phyloP scores from a whole-genome alignment of 208 protist genomes.

The Trypanosomatidae sp. region DNA sequence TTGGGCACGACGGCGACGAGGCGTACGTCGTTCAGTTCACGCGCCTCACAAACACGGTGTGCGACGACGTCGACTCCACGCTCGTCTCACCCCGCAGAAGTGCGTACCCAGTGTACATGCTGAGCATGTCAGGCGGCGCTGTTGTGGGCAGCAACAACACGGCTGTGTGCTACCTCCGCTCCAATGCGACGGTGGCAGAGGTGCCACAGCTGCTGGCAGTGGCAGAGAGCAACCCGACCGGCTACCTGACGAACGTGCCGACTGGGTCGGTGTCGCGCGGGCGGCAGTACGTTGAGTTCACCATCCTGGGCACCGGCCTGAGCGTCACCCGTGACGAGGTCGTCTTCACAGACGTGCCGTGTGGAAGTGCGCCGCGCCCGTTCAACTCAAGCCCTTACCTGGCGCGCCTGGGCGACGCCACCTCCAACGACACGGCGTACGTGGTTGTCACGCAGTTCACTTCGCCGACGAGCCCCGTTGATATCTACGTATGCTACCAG shows the following conservation, averaged over 20 bases:
- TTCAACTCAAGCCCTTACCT: constrained; percentile 40
- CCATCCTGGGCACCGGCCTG: constrained; percentile 55
- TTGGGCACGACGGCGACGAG: constrained; percentile 42
- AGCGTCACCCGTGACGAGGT: constrained; percentile 41
- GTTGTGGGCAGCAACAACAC: constrained; percentile 28
- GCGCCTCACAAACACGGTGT: constrained; percentile 67
- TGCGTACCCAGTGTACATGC: constrained; percentile 53
- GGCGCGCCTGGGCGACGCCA: constrained; percentile 36
- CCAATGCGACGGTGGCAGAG: constrained; percentile 75
- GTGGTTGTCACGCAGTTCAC: constrained; percentile 75
- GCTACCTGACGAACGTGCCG: constrained; percentile 62
- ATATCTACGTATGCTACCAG: constrained; percentile 70
- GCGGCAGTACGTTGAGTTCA: constrained; percentile 81
- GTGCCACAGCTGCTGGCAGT: constrained; percentile 77
- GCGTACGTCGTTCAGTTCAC: constrained; percentile 77
- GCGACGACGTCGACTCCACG: constrained; percentile 45
- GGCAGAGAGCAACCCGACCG: constrained; percentile 52
- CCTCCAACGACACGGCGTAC: constrained; percentile 36
- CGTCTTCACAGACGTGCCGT: constrained; percentile 70
- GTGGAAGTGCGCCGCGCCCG: constrained; percentile 28
- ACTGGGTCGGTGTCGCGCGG: constrained; percentile 17
- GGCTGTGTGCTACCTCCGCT: constrained; percentile 79
- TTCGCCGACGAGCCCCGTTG: constrained; percentile 9
- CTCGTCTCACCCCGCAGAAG: constrained; percentile 30
- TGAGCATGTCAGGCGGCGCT: constrained; percentile 52